Evolutionary conservation across 106 monocot species (phyloP).

Genomic region (Allium cepa): DNA sequence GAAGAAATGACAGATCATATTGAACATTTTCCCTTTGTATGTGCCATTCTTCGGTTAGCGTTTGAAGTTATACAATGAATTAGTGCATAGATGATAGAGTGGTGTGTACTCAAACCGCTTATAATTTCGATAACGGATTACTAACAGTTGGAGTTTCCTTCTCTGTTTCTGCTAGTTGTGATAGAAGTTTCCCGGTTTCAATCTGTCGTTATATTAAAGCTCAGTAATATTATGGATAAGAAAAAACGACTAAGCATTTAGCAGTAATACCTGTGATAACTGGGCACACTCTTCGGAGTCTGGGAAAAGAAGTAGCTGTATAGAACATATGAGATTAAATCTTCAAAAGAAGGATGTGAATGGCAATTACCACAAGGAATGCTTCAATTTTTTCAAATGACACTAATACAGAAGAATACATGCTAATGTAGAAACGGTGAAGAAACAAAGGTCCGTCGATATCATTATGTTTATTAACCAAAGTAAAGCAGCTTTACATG

Average conservation of each 20-base stretch:
- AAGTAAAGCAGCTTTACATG: neutral
- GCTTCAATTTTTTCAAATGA: no score
- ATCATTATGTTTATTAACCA: no score
- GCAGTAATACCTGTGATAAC: conserved; percentile 34
- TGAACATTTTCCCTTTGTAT: conserved; percentile 81
- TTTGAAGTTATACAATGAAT: no score
- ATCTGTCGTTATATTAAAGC: conserved; percentile 17
- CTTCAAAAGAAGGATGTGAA: neutral
- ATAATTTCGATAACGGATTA: neutral
- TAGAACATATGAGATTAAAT: neutral
- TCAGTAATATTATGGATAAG: neutral
- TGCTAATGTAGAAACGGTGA: no score
- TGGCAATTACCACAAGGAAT: no score
- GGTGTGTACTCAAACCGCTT: no score
- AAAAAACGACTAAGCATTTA: neutral
- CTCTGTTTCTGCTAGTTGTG: conserved; percentile 48
- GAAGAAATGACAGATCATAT: conserved; percentile 79
- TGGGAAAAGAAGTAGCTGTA: conserved; percentile 54
- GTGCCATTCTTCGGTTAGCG: conserved; percentile 53
- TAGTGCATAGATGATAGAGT: no score
- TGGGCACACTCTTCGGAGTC: conserved; percentile 54
- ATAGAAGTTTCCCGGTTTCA: conserved; percentile 50
- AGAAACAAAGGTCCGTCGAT: no score
- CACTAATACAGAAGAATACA: no score
- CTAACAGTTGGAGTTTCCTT: conserved; percentile 37